phyloP scores from a whole-genome alignment of 208 protist species.

The Leishmania arabica region DNA sequence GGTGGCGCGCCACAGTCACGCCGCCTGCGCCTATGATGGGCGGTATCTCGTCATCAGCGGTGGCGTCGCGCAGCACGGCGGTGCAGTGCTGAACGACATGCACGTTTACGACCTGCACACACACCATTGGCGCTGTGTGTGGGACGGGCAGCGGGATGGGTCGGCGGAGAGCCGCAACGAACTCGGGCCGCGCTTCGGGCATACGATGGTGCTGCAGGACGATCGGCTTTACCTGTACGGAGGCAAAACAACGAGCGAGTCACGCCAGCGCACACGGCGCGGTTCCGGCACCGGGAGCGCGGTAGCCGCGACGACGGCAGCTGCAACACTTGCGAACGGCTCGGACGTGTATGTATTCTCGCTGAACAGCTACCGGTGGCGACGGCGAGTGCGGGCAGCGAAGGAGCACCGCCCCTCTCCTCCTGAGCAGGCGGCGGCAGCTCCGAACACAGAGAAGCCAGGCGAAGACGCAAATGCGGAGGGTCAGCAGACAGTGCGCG shows the following conservation, averaged over 20 bases:
- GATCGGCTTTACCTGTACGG: slow-evolving; percentile 80
- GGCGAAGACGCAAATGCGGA: not conserved
- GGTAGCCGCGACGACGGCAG: slow-evolving; percentile 5
- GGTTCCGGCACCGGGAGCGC: not conserved
- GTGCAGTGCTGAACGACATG: slow-evolving; percentile 52
- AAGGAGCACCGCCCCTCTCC: not conserved
- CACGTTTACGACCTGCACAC: slow-evolving; percentile 64
- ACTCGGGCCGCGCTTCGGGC: slow-evolving; percentile 64
- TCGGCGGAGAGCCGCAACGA: slow-evolving; percentile 52
- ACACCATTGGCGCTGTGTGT: slow-evolving; percentile 69
- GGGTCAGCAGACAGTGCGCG: not conserved
- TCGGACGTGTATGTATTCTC: slow-evolving; percentile 47
- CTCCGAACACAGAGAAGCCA: not conserved
- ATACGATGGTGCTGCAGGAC: slow-evolving; percentile 72
- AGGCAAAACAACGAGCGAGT: slow-evolving; percentile 46
- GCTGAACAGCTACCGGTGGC: slow-evolving; percentile 58
- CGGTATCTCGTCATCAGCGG: slow-evolving; percentile 75
- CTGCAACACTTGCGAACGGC: slow-evolving; percentile 16
- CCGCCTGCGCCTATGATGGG: slow-evolving; percentile 66
- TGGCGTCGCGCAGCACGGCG: slow-evolving; percentile 42
- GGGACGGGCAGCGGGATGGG: slow-evolving; percentile 31
- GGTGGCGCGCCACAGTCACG: slow-evolving; percentile 63
- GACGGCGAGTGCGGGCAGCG: slow-evolving; percentile 15
- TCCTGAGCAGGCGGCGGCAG: not conserved
- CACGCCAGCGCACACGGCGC: slow-evolving; percentile 10